Percentiles rank a stretch among this genome's conserved stretches.
These are phyloP conservation scores for Wallacemonas rigidus DNA, from an alignment of 208 protist genomes.

Conservation along the genomic window DNA sequence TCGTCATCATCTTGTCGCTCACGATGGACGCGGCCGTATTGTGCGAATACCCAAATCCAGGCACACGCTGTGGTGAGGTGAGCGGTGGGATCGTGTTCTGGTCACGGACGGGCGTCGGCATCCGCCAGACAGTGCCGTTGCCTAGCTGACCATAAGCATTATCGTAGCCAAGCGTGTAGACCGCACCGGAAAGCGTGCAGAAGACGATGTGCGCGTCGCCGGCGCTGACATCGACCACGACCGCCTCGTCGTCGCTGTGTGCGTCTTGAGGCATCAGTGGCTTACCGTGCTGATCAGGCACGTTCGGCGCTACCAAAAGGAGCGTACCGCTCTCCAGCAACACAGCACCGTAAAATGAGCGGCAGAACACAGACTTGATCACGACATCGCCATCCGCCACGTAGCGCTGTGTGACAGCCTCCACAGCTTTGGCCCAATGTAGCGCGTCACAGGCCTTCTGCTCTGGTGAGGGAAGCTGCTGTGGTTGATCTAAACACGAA, in stretches of 20 bases:
- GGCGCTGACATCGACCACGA: conserved; percentile 71
- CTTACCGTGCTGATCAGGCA: conserved; percentile 28
- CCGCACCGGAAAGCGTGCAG: conserved; percentile 67
- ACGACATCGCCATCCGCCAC: conserved; percentile 26
- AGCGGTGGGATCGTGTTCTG: conserved; percentile 12
- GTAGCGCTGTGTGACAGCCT: conserved; percentile 9
- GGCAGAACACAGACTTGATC: conserved; percentile 48
- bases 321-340: conserved; percentile 45
- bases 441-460: background rate
- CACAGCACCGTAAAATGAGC: conserved; percentile 42
- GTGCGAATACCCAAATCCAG: conserved; percentile 9
- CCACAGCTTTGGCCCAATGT: conserved; percentile 18
- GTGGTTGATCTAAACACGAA: background rate
- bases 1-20: background rate
- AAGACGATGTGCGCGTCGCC: conserved; percentile 81
- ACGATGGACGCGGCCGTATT: background rate
- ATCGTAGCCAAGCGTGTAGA: conserved; percentile 76
- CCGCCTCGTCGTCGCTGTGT: conserved; percentile 32
- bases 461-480: background rate
- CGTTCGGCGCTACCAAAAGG: conserved; percentile 38
- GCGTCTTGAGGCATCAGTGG: background rate
- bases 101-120: background rate
- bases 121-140: conserved; percentile 72
- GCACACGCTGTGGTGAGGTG: conserved; percentile 19
- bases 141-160: conserved; percentile 86